Conservation (phyloP, 2,329 filamentous ascomycete species). For the Hypocrella siamensis region DNA sequence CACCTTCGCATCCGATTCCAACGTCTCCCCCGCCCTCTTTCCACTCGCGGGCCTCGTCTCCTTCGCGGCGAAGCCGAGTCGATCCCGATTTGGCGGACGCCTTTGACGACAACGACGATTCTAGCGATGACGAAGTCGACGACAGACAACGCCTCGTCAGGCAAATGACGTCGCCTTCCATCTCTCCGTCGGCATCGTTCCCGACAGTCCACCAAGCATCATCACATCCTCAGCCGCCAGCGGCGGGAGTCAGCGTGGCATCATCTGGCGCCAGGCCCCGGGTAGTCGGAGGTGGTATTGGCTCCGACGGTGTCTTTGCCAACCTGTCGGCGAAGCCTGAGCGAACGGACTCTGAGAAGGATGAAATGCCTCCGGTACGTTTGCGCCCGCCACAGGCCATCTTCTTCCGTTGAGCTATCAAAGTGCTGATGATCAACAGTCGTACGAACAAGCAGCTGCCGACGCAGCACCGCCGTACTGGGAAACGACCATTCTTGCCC, state of each 20-base stretch:
- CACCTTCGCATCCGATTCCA: conserved; percentile 23
- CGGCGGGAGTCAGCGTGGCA: conserved; percentile 8
- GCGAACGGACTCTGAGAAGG: conserved; percentile 58
- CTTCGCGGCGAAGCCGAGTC: conserved; percentile 29
- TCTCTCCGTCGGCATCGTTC: conserved; percentile 7
- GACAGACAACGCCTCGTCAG: conserved; percentile 79
- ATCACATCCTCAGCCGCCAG: conserved; percentile 6
- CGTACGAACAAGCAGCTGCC: conserved; percentile 94
- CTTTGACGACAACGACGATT: conserved; percentile 74
- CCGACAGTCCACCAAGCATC: neutral
- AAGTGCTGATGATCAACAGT: conserved; percentile 37
- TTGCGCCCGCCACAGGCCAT: conserved; percentile 22
- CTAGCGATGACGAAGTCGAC: conserved; percentile 58
- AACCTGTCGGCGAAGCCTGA: conserved; percentile 88
- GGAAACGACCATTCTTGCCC: conserved; percentile 95
- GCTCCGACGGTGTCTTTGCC: conserved; percentile 89
- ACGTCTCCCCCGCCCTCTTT: conserved; percentile 69
- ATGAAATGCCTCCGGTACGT: conserved; percentile 91
- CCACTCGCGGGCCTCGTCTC: conserved; percentile 61
- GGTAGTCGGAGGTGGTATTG: conserved; percentile 57
- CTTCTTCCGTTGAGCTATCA: neutral
- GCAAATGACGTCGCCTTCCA: conserved; percentile 28
- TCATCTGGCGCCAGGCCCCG: conserved; percentile 23
- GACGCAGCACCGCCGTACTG: conserved; percentile 95
- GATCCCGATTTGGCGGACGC: conserved; percentile 81